phyloP scores from a whole-genome alignment of 2,329 filamentous ascomycete genomes.

The Verticillium isaacii region DNA sequence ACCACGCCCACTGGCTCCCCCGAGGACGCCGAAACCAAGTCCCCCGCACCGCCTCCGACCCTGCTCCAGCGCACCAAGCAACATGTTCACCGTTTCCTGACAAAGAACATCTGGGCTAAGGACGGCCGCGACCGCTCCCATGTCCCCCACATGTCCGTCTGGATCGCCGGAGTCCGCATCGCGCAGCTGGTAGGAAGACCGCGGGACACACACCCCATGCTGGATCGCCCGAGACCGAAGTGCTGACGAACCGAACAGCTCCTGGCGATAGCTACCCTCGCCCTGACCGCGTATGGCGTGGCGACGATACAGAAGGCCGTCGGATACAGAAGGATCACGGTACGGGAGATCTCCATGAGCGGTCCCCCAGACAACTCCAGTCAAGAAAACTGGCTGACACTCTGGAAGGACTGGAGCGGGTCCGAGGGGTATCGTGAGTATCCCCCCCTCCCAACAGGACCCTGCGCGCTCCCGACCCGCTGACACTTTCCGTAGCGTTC shows the following conservation, averaged over 20 bases:
- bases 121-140: constrained; percentile 13
- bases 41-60: neutral
- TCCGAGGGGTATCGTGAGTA: constrained; percentile 14
- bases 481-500: constrained; percentile 7
- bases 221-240: neutral
- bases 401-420: constrained; percentile 11
- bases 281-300: constrained; percentile 10
- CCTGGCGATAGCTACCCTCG: constrained; percentile 11
- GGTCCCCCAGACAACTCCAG: neutral
- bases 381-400: constrained; percentile 2
- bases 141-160: constrained; percentile 13
- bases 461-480: neutral
- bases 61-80: neutral
- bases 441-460: neutral
- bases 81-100: constrained; percentile 8
- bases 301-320: constrained; percentile 12
- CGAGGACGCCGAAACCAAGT: neutral
- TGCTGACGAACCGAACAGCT: constrained; percentile 2
- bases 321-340: constrained; percentile 14
- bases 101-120: constrained; percentile 12
- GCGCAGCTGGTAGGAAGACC: constrained; percentile 10
- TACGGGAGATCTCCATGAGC: constrained; percentile 2
- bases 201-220: too few relatives aligned
- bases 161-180: constrained; percentile 11
- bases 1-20: neutral